Conservation (phyloP, 192 early-diverging fungal species). For the Coemansia sp. region DNA sequence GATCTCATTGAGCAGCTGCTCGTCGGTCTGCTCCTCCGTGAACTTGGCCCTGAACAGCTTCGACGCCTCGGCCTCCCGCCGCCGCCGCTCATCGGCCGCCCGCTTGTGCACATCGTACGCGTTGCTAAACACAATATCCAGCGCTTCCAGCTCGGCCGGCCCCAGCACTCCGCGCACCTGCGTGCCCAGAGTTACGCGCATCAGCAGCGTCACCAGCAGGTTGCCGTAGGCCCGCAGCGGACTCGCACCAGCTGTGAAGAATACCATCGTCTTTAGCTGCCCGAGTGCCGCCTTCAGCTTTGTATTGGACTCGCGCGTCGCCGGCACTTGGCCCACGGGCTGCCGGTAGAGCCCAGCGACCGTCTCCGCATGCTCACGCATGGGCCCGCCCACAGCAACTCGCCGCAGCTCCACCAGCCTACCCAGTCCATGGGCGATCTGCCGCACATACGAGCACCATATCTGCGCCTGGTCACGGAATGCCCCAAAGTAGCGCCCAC, state of each 20-base stretch:
- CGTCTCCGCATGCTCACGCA: conserved; percentile 4
- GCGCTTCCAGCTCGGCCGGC: conserved; percentile 17
- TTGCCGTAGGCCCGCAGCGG: conserved; percentile 24
- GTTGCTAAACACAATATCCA: conserved; percentile 25
- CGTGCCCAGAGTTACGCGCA: conserved; percentile 15
- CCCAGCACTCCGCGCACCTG: conserved; percentile 26
- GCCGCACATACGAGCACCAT: conserved; percentile 25
- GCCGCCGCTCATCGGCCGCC: conserved; percentile 21
- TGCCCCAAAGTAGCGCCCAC: conserved; percentile 19
- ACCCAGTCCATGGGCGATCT: conserved; percentile 8
- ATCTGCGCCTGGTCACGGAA: conserved; percentile 44
- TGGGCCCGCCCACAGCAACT: background rate
- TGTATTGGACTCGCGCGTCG: background rate
- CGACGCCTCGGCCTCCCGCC: conserved; percentile 28
- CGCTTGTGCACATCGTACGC: conserved; percentile 34
- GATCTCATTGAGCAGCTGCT: conserved; percentile 61
- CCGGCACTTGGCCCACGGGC: conserved; percentile 14
- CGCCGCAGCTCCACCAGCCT: conserved; percentile 20
- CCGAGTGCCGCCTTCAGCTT: conserved; percentile 2
- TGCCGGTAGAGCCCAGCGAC: conserved; percentile 13
- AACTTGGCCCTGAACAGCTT: conserved; percentile 25
- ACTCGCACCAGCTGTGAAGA: background rate
- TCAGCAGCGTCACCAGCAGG: conserved; percentile 16
- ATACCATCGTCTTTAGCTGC: conserved; percentile 31
- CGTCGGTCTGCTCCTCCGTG: conserved; percentile 57